Evolutionary conservation across 2,329 filamentous ascomycete species (phyloP).

Genomic region (Colletotrichum eleusines): DNA sequence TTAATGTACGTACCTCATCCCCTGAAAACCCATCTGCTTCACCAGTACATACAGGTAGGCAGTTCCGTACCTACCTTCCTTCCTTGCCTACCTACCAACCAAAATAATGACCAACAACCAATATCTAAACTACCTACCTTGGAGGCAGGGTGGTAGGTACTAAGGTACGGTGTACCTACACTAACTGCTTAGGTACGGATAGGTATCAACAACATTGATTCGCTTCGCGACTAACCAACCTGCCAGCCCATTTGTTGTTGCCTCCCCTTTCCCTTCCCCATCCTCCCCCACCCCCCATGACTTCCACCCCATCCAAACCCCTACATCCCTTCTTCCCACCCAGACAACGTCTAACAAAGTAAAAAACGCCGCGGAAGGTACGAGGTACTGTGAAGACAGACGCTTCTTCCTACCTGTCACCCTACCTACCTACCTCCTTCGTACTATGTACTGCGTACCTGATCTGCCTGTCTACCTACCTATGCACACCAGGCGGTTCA

Average conservation of each 20-base stretch:
- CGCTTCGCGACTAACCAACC: slow-evolving; percentile 8
- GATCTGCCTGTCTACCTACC: neutral
- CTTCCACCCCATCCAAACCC: neutral
- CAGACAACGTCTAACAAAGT: neutral
- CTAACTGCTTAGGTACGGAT: no score
- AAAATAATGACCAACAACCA: neutral
- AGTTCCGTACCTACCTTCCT: no score
- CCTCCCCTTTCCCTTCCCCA: neutral
- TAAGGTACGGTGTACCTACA: no score
- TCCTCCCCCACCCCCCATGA: neutral
- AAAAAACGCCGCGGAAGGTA: neutral
- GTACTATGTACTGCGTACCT: slow-evolving; percentile 8
- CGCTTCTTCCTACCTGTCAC: neutral
- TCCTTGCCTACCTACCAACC: no score
- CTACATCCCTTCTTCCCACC: slow-evolving; percentile 15
- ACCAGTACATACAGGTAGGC: neutral
- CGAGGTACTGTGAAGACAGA: neutral
- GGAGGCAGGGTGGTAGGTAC: no score
- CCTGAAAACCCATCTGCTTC: neutral
- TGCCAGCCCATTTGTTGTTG: slow-evolving; percentile 14
- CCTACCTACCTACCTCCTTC: neutral
- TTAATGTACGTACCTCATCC: neutral
- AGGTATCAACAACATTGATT: no score
- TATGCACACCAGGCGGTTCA: neutral
- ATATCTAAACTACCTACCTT: no score